A percentile compares a stretch with the other conserved stretches of the same genome.
Evolutionary conservation across 2,329 filamentous ascomycete species (phyloP).

Genomic region (Cladosporium velox): DNA sequence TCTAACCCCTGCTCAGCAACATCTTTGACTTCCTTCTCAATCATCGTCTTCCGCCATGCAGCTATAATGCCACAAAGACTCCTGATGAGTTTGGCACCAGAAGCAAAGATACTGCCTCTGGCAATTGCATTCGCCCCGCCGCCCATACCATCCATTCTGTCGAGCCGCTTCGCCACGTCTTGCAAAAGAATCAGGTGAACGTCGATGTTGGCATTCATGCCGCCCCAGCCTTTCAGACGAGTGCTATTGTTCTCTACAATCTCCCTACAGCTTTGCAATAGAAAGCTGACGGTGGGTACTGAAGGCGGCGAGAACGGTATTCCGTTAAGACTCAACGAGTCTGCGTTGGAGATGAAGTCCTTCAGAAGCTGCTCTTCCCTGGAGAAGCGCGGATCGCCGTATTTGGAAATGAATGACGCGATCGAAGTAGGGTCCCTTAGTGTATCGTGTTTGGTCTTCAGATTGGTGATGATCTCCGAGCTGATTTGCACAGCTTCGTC

Average conservation of each 20-base stretch:
- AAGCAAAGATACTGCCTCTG: conserved; percentile 23
- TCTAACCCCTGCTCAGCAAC: neutral
- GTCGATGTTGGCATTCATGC: conserved; percentile 23
- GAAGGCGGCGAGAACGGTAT: conserved; percentile 18
- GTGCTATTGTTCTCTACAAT: conserved; percentile 27
- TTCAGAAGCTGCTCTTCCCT: conserved; percentile 20
- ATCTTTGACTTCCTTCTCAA: conserved; percentile 5
- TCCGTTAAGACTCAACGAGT: conserved; percentile 14
- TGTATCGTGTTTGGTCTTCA: conserved; percentile 7
- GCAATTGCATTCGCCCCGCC: conserved; percentile 16
- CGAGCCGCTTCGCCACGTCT: conserved; percentile 23
- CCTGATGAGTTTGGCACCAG: conserved; percentile 23
- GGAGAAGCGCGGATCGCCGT: conserved; percentile 21
- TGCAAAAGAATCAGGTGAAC: conserved; percentile 23
- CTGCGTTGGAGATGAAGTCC: conserved; percentile 21
- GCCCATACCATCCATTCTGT: conserved; percentile 9
- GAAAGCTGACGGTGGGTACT: conserved; percentile 3
- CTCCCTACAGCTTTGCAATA: conserved; percentile 22
- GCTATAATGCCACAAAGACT: conserved; percentile 22
- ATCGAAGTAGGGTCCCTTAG: conserved; percentile 14
- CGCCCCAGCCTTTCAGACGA: conserved; percentile 26
- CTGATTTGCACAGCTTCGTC: conserved; percentile 23
- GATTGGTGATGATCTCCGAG: conserved; percentile 19
- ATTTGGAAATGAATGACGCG: conserved; percentile 20
- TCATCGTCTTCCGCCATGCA: conserved; percentile 22